These are phyloP conservation scores for Citeromyces hawaiiensis DNA, from an alignment of 1,139 yeast genomes.

Conservation along the genomic window DNA sequence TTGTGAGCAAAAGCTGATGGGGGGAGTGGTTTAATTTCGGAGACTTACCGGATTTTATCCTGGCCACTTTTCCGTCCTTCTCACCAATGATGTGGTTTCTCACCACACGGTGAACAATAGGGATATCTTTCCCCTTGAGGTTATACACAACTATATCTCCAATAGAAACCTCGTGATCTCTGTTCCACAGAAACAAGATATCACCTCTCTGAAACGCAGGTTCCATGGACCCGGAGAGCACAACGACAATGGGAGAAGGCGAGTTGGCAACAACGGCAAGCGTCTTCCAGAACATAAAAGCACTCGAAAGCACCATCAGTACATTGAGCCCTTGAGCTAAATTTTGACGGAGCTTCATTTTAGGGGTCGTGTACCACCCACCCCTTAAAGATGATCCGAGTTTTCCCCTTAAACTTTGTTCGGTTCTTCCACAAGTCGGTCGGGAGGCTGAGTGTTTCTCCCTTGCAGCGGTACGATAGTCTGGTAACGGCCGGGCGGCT, in stretches of 20 bases:
- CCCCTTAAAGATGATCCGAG: too few relatives aligned
- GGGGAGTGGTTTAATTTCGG: constrained; percentile 11
- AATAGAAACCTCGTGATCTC: constrained; percentile 51
- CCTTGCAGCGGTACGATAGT: constrained; percentile 31
- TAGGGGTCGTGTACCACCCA: too few relatives aligned
- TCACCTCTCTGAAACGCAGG: constrained; percentile 99
- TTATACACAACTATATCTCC: constrained; percentile 99
- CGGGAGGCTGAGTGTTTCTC: constrained; percentile 17
- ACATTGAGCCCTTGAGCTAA: constrained; percentile 38
- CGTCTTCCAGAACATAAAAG: constrained; percentile 87
- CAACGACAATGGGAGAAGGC: constrained; percentile 92
- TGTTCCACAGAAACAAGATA: constrained; percentile 80
- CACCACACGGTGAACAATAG: constrained; percentile 91
- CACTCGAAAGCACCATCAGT: constrained; percentile 72
- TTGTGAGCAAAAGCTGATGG: constrained; percentile 73
- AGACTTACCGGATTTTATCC: constrained; percentile 4
- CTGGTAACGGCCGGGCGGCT: constrained; percentile 27
- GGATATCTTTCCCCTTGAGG: constrained; percentile 65
- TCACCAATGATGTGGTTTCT: constrained; percentile 44
- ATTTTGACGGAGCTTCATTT: constrained; percentile 4
- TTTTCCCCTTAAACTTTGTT: too few relatives aligned
- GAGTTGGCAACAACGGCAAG: constrained; percentile 69
- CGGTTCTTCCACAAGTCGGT: too few relatives aligned
- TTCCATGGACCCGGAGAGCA: constrained; percentile 96
- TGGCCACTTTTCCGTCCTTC: constrained; percentile 6